Base-by-base conservation (phyloP, 2,329 filamentous ascomycete species). In the Paecilomyces sp. region DNA sequence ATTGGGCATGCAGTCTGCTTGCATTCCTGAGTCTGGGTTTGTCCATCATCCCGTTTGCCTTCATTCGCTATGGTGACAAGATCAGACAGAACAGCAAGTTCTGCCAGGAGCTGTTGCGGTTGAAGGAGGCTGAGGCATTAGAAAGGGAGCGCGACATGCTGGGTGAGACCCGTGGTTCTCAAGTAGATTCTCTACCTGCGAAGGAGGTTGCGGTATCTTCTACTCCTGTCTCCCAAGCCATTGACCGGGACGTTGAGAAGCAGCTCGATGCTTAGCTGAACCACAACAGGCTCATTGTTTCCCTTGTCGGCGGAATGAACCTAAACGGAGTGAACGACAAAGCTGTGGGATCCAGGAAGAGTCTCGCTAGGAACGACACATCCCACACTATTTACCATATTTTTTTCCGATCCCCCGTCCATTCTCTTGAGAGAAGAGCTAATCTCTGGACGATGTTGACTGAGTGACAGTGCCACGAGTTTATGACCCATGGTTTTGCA, bases 1-100 rank as follows among this genome's bases (percentile, higher is more conserved):
- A 72, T 15, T 79, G 77, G 77, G 76, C 74, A 2, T 76, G 75
- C 62, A 76, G 68, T 58, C 62, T 78, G 41, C 66, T 79, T 33
- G 77, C 70, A 1, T 78, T 78, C 58, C 56, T 76, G 1, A 73
- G 70, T 56, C 58, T 79, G 7, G 71, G 62, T 1, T 72, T 79
- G 59, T 71, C 70, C 0, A 34, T 72, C 2, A 75, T 79, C 50
- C 77, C 76, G 1, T 78, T 79, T 64, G 71, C 68, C 0, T 78
- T 79, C 60, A 78, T 79, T 59, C 70, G 67, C 25, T 78, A 72
- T 56, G 76, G 77, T 50, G 64, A 72, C 18, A 64, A 63, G 8
- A 77, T 77, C 56, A 63, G 77, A 61, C 68, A 65, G 2, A 75
- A 74, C 51, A 79, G 76, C 64, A 74, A 70, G 59, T 76, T 79